These are phyloP conservation scores for Emericellopsis terricola DNA, from an alignment of 495 filamentous ascomycete genomes.

Conservation along the genomic window DNA sequence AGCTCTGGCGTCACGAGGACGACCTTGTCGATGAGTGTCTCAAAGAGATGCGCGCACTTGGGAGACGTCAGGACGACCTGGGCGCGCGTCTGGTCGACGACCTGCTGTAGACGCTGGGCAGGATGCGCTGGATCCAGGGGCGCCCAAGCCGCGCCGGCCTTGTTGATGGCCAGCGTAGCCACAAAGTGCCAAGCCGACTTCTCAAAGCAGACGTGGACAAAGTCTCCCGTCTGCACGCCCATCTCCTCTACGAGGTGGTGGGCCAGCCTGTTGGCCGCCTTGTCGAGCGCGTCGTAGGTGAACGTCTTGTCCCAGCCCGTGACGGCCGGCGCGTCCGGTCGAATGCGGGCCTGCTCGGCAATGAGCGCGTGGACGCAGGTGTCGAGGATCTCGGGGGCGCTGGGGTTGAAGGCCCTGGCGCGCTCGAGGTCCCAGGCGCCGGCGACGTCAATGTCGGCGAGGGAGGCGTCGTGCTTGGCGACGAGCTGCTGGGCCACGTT, in stretches of 20 bases:
- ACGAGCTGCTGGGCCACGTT: conserved; percentile 2
- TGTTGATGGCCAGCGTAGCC: conserved; percentile 35
- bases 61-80: not conserved
- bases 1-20: no score
- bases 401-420: not conserved
- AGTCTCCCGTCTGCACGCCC: not conserved
- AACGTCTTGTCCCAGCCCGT: conserved; percentile 35
- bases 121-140: conserved; percentile 38
- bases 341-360: conserved; percentile 4
- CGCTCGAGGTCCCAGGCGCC: not conserved
- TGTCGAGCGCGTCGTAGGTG: conserved; percentile 30
- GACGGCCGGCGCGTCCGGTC: conserved; percentile 8
- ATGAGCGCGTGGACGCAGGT: conserved; percentile 11
- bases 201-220: conserved; percentile 33
- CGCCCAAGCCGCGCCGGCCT: conserved; percentile 38
- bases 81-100: not conserved
- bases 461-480: not conserved
- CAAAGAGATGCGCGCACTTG: no score
- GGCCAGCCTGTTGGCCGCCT: conserved; percentile 22
- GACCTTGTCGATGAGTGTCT: no score
- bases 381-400: conserved; percentile 4
- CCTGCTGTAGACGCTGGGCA: conserved; percentile 19
- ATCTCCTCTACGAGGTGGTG: conserved; percentile 15
- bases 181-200: conserved; percentile 35
- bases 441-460: not conserved